Evolutionary conservation across 352 stramenopile genomes (phyloP), one percentile per base, ranked within the genome.

Genomic region (Globisporangium cystogenes): DNA sequence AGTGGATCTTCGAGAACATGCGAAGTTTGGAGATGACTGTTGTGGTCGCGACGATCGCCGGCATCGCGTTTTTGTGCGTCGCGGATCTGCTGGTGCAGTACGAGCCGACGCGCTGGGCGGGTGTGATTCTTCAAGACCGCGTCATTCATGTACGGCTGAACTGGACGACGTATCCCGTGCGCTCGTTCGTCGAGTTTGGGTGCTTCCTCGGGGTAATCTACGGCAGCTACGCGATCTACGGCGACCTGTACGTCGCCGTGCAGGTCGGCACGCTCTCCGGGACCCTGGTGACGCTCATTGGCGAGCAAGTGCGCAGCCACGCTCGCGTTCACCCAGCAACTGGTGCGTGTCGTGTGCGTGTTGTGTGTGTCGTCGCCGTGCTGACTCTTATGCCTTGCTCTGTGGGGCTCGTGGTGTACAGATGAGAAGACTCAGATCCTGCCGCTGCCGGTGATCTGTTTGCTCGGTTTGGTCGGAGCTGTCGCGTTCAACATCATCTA

Each of bases 401-500:
- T 41, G 18, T 37, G 49, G 10, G 14, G 21, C 36, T 56, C 0
- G 4, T 26, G 14, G 12, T 49, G 6, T 11, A 43, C 55, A 85
- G 72, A 60, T 20, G 76, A 87, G 36, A 87, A 89, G 44, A 75
- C 68, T 1, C 76, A 87, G 35, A 80, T 94, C 21, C 64, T 94
- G 4, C 79, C 84, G 14, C 68, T 94, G 1, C 84, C 84, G 14
- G 78, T 94, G n/a, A 94, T 94, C 62, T 70, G 70, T 42, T 49
- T 94, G 26, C 67, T 94, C 3, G 80, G 81, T 3, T 65, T 94
- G 0, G 72, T 94, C 6, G 84, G 84, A 36, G 77, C 67, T 2
- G 79, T 94, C 15, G 81, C 82, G 7, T 94, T 94, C 60, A 94
- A 94, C 62, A 88, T 85, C 51, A 94, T 94, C 61, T 94, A 92